A percentile compares a stretch with the other conserved stretches of the same genome.
Evolutionary conservation across 495 filamentous ascomycete species (phyloP).

Genomic region (Daldinia childiae): DNA sequence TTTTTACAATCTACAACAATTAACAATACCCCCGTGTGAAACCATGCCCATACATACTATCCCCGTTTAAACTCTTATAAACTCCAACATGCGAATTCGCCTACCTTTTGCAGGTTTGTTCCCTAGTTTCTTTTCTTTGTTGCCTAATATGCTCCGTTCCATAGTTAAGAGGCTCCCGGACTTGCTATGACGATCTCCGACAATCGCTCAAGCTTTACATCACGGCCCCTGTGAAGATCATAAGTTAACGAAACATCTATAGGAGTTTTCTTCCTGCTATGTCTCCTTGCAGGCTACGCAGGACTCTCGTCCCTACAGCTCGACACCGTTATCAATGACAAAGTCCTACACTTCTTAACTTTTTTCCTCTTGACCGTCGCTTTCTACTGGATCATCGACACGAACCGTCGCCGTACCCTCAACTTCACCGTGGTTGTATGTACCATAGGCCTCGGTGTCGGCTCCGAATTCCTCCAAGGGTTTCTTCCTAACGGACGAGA

Average conservation of each 20-base stretch:
- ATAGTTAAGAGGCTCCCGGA: not conserved
- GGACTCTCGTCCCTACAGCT: slow-evolving; percentile 73
- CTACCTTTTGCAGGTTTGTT: slow-evolving; percentile 70
- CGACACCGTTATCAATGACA: slow-evolving; percentile 74
- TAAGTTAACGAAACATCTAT: slow-evolving; percentile 7
- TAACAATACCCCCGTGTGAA: slow-evolving; percentile 7
- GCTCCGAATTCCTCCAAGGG: slow-evolving; percentile 86
- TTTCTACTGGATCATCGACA: slow-evolving; percentile 98
- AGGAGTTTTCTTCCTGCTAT: slow-evolving; percentile 82
- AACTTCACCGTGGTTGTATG: slow-evolving; percentile 86
- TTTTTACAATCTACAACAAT: slow-evolving; percentile 1
- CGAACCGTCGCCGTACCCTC: slow-evolving; percentile 80
- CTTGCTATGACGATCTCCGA: slow-evolving; percentile 12
- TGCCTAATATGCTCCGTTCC: not conserved
- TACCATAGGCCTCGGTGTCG: slow-evolving; percentile 76
- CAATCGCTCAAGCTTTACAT: slow-evolving; percentile 9
- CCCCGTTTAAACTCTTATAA: slow-evolving; percentile 9
- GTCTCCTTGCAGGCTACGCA: slow-evolving; percentile 78
- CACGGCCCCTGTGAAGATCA: slow-evolving; percentile 8
- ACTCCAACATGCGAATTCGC: slow-evolving; percentile 48
- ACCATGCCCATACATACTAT: slow-evolving; percentile 42
- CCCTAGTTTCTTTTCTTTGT: slow-evolving; percentile 13
- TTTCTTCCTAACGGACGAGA: slow-evolving; percentile 80
- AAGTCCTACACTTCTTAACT: slow-evolving; percentile 85
- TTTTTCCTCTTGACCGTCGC: slow-evolving; percentile 87